These are phyloP conservation scores for Pseudoturritis turrita DNA, from an alignment of 345 rosid species.

Conservation along the genomic window DNA sequence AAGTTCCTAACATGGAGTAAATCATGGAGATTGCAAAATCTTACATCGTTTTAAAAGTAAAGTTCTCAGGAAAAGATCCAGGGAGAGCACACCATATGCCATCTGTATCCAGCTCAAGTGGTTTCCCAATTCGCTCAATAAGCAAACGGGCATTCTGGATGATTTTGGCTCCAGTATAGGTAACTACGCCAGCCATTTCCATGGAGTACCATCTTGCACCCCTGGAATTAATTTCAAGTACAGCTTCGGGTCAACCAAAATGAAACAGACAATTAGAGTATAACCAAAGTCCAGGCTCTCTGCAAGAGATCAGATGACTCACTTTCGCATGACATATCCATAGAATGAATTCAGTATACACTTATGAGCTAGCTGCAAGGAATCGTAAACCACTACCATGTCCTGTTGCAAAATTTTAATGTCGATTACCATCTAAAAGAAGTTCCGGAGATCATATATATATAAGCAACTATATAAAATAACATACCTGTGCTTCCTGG, in stretches of 20 bases:
- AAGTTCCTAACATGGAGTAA: background rate
- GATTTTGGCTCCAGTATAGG: conserved; percentile 97
- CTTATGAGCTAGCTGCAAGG: conserved; percentile 96
- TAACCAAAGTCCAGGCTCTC: conserved; percentile 13
- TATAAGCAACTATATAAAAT: conserved; percentile 8
- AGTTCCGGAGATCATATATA: background rate
- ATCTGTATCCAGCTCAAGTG: conserved; percentile 97
- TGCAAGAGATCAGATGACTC: conserved; percentile 33
- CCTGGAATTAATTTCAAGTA: conserved; percentile 40
- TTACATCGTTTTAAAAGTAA: conserved; percentile 86
- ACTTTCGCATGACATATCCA: conserved; percentile 99
- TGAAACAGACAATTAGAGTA: conserved; percentile 1
- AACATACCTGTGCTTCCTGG: conserved; percentile 87
- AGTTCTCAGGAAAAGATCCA: conserved; percentile 94
- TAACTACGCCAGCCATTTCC: conserved; percentile 99
- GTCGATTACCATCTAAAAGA: conserved; percentile 6
- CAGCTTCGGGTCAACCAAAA: conserved; percentile 20
- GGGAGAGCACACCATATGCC: conserved; percentile 98
- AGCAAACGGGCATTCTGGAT: conserved; percentile 96
- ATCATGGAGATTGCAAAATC: conserved; percentile 26
- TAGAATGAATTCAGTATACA: conserved; percentile 96
- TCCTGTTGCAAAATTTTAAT: conserved; percentile 53
- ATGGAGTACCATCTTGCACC: conserved; percentile 99
- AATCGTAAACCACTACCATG: conserved; percentile 97
- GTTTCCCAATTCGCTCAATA: conserved; percentile 93